Conservation (phyloP, 345 rosid species). For the Carallia brachiata region DNA sequence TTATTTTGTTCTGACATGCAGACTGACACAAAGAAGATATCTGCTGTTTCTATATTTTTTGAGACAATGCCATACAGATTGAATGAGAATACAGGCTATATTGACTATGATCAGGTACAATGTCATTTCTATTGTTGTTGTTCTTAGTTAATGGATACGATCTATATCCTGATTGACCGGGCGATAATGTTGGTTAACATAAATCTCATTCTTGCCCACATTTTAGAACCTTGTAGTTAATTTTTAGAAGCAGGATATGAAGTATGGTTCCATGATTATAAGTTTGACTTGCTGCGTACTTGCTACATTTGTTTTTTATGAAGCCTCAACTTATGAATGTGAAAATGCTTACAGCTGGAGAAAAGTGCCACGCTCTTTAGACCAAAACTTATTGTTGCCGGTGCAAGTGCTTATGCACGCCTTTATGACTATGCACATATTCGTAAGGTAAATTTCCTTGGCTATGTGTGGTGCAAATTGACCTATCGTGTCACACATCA, state of each 20-base stretch:
- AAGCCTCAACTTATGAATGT: constrained; percentile 14
- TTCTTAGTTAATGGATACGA: neutral
- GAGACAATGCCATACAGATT: constrained; percentile 98
- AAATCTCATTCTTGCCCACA: too few species aligned
- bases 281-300: too few species aligned
- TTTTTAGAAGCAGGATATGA: too few species aligned
- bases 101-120: constrained; percentile 89
- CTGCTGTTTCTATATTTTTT: constrained; percentile 92
- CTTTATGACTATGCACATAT: constrained; percentile 90
- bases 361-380: constrained; percentile 80
- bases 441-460: constrained; percentile 58
- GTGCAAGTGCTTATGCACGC: constrained; percentile 98
- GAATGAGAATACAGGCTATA: constrained; percentile 84
- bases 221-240: too few species aligned
- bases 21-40: constrained; percentile 96
- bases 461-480: neutral
- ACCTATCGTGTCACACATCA: too few species aligned
- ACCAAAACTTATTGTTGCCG: constrained; percentile 94
- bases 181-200: too few species aligned
- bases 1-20: constrained; percentile 29
- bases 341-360: constrained; percentile 57
- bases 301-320: too few species aligned
- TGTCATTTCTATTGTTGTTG: neutral
- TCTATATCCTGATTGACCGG: too few species aligned
- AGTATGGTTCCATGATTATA: too few species aligned